Base-by-base conservation (phyloP, 768 basidiomycete genomes). In the Hebeloma cylindrosporum region DNA sequence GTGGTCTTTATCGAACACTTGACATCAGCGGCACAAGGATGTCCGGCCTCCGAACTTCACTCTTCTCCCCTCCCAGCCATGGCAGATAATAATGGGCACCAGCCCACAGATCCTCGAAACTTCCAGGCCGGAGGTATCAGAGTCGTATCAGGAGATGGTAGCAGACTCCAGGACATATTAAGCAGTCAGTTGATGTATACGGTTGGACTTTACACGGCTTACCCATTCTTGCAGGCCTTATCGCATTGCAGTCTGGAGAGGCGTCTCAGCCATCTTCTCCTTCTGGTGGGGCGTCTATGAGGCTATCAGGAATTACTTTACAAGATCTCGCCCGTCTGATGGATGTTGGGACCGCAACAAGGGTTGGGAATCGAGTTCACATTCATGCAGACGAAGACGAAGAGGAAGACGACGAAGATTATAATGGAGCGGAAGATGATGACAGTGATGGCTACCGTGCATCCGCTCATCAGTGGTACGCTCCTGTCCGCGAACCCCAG, bases 401-500 rank as follows among this genome's bases (percentile, higher is more conserved):
- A 9, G 52, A 59, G 5, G 59, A 62, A 7, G 59, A 63, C 23
- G 60, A 67, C 20, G 69, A 69, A 14, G 58, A 71, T 40, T 63
- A 67, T 40, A 60, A 60, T 26, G 59, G 62, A 22, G 62, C 63
- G 9, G 63, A 65, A 6, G 66, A 63, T 16, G 67, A 70, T 5
- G 73, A 70, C 5, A 74, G 69, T 0, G 70, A 77, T 16, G 62
- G 63, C 3, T 69, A 67, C 10, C 10, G 17, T 22, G n/a, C 43
- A 45, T 30, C 22, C 36, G n/a, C 42, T 21, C 25, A 40, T 16
- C 44, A 45, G 9, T 69, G 64, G 65, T 64, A 56, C 54, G 61
- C 58, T 51, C 60, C 55, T 50, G 70, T 75, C 17, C 78, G 63
- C 14, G 75, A 83, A 46, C 85, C 89, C 5, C 77, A 84, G 61